Conservation (phyloP, 192 early-diverging fungal genomes). For the Backusella sp. region DNA sequence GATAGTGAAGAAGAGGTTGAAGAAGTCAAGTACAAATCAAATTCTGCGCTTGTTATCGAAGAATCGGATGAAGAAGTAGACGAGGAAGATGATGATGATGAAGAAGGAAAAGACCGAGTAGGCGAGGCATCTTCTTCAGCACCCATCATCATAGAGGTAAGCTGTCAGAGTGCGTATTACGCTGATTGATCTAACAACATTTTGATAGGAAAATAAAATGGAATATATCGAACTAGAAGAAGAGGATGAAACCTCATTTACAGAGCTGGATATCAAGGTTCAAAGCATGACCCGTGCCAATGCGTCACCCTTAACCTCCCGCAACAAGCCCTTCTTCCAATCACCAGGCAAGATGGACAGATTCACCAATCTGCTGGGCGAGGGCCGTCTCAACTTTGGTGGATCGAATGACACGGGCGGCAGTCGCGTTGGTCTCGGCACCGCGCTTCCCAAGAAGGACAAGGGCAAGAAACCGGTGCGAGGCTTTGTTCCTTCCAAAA, state of each 20-base stretch:
- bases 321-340: conserved; percentile 4
- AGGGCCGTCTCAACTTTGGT: conserved; percentile 13
- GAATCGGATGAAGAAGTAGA: conserved; percentile 19
- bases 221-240: background rate
- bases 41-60: background rate
- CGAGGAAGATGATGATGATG: background rate
- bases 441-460: background rate
- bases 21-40: background rate
- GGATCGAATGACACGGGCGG: conserved; percentile 21
- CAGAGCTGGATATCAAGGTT: background rate
- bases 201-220: background rate
- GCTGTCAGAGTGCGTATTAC: background rate
- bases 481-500: background rate
- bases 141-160: background rate
- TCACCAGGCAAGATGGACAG: conserved; percentile 18
- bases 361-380: conserved; percentile 10
- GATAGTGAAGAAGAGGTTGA: conserved; percentile 35
- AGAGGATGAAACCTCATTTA: background rate
- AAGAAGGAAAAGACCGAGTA: background rate
- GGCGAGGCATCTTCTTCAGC: background rate
- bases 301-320: background rate
- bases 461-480: background rate
- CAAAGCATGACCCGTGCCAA: background rate
- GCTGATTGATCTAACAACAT: background rate
- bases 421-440: conserved; percentile 11